A percentile compares a stretch with the other conserved stretches of the same genome.
phyloP scores from a whole-genome alignment of 352 stramenopile genomes.

The Plasmopara muralis region DNA sequence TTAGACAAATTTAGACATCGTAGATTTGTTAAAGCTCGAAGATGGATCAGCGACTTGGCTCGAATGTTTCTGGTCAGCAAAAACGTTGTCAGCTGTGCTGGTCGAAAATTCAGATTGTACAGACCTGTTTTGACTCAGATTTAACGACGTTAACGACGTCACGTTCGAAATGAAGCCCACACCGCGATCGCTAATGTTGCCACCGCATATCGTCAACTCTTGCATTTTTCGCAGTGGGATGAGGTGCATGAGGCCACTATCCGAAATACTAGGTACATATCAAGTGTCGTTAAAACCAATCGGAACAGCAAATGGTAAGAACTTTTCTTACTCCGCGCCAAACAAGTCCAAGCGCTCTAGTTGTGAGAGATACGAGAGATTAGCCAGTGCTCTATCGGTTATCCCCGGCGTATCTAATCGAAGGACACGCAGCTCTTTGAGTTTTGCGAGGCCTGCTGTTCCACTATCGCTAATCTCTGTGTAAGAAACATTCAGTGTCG shows the following conservation, averaged over 20 bases:
- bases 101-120: background rate
- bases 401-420: conserved; percentile 57
- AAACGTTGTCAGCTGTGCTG: background rate
- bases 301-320: background rate
- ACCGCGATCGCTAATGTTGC: conserved; percentile 58
- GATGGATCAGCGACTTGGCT: conserved; percentile 51
- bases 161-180: conserved; percentile 73
- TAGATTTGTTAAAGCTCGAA: conserved; percentile 50
- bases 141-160: conserved; percentile 63
- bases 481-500: conserved; percentile 56
- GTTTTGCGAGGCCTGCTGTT: conserved; percentile 34
- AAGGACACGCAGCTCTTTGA: conserved; percentile 54
- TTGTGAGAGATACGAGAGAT: conserved; percentile 43
- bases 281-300: conserved; percentile 11
- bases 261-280: conserved; percentile 39
- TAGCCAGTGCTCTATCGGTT: conserved; percentile 51
- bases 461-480: conserved; percentile 65
- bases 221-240: conserved; percentile 40
- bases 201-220: conserved; percentile 62
- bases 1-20: conserved; percentile 73
- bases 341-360: conserved; percentile 70
- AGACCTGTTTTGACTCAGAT: conserved; percentile 76
- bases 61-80: conserved; percentile 50
- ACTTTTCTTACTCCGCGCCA: conserved; percentile 45
- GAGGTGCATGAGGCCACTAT: conserved; percentile 63